Conservation (phyloP, 106 monocot genomes). For the Agapanthus africanus region DNA sequence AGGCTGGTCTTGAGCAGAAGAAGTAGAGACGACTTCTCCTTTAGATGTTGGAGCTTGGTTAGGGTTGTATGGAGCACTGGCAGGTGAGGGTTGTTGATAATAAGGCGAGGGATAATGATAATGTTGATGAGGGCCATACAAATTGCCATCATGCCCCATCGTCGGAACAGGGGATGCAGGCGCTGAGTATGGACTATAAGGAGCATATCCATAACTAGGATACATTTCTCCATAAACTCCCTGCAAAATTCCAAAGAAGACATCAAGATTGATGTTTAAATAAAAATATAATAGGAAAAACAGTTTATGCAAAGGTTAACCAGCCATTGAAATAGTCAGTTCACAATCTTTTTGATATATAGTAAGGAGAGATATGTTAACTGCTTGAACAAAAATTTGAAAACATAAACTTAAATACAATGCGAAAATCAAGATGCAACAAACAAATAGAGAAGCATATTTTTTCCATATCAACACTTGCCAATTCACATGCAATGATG, state of each 20-base stretch:
- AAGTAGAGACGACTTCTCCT: conserved; percentile 12
- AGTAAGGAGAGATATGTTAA: no score
- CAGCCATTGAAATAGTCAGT: no score
- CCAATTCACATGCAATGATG: no score
- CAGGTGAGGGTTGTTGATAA: conserved; percentile 4
- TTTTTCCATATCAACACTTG: no score
- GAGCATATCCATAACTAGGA: conserved; percentile 79
- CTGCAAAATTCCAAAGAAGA: conserved; percentile 34
- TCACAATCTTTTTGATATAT: no score
- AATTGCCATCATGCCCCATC: conserved; percentile 63
- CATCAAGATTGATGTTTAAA: no score
- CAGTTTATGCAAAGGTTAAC: no score
- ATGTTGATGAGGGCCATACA: conserved; percentile 69
- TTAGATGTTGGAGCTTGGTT: conserved; percentile 24
- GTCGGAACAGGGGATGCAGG: conserved; percentile 61
- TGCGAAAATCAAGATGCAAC: no score
- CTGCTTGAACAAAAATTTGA: no score
- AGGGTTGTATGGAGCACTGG: conserved; percentile 24
- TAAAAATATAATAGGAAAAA: no score
- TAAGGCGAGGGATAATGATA: conserved; percentile 58
- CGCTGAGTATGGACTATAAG: conserved; percentile 64
- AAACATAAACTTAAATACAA: no score
- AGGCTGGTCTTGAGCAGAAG: conserved; percentile 32
- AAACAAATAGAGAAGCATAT: no score
- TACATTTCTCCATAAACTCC: conserved; percentile 83